Conservation (phyloP, 495 filamentous ascomycete species). For the Aspergillus hancockii region DNA sequence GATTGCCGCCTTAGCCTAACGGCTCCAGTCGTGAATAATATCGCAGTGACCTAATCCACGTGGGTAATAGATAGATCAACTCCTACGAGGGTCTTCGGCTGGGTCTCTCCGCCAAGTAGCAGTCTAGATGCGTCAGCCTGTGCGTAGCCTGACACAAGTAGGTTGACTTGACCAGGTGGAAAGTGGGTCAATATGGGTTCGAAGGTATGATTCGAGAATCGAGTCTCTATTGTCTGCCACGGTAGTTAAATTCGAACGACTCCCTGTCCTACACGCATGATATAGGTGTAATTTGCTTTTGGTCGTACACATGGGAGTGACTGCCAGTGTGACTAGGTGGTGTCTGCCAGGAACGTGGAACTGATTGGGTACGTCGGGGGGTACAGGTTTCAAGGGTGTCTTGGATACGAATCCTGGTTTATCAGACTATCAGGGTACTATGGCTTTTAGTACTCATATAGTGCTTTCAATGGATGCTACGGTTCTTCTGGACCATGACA, state of each 20-base stretch:
- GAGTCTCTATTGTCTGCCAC: neutral
- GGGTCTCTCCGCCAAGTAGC: neutral
- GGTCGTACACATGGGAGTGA: neutral
- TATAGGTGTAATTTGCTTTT: neutral
- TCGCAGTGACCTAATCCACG: neutral
- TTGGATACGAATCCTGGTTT: neutral
- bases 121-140: neutral
- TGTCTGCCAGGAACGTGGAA: neutral
- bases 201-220: neutral
- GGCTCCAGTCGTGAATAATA: neutral
- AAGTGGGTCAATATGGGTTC: neutral
- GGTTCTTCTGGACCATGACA: neutral
- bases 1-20: neutral
- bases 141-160: neutral
- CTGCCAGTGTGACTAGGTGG: neutral
- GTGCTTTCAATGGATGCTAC: neutral
- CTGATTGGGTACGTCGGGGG: neutral
- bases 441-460: neutral
- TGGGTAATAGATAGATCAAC: neutral
- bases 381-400: neutral
- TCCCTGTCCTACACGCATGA: constrained; percentile 1
- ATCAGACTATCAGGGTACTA: neutral
- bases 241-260: neutral
- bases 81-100: neutral
- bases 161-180: neutral